phyloP scores from a whole-genome alignment of 306 rosid genomes.

The Carpinus viminea region DNA sequence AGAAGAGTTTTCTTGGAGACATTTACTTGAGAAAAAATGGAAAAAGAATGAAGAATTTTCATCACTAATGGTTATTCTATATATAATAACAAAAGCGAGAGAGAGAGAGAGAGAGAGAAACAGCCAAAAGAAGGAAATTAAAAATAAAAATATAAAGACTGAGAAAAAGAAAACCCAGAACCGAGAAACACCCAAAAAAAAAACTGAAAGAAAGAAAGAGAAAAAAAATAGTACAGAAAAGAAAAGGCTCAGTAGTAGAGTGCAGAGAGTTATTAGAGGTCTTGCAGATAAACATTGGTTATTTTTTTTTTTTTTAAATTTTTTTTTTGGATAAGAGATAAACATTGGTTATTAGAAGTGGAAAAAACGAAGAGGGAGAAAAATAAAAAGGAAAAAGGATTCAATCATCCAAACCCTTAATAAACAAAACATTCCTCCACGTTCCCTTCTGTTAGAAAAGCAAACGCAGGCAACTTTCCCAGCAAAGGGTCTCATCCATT shows the following conservation, averaged over 20 bases:
- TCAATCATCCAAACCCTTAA: background rate
- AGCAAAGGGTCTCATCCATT: conserved; percentile 17
- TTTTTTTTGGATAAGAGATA: no score
- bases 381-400: background rate
- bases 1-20: background rate
- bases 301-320: no score
- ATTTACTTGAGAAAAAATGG: background rate
- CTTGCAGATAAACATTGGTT: background rate
- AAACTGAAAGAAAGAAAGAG: no score
- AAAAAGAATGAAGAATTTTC: background rate
- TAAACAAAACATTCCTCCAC: background rate
- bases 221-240: background rate
- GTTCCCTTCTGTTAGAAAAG: background rate
- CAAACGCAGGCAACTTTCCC: conserved; percentile 1
- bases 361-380: background rate
- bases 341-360: background rate
- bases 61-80: background rate
- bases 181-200: no score
- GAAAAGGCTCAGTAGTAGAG: background rate
- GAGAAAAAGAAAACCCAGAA: background rate
- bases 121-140: background rate
- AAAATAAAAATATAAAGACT: background rate
- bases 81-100: background rate
- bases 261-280: no score
- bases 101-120: background rate